Evolutionary conservation across 2,329 filamentous ascomycete species (phyloP), one percentile per base, ranked within the genome.

Genomic region (Endocalyx cinctus): DNA sequence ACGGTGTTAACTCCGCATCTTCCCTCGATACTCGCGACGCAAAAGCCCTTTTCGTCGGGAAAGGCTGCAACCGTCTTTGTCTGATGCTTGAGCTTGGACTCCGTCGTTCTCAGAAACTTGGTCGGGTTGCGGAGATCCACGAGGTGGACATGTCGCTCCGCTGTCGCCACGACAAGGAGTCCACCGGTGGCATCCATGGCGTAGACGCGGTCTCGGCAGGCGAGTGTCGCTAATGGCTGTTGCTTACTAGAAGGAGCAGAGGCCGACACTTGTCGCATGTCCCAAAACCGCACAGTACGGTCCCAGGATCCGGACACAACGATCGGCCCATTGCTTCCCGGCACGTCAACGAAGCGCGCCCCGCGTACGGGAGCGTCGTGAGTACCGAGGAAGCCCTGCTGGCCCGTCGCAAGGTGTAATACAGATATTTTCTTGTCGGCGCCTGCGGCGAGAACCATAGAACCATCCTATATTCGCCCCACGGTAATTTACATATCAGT

Each of bases 251-350:
- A n/a, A n/a, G n/a, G n/a, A n/a, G n/a, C n/a, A n/a, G n/a, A n/a
- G n/a, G n/a, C n/a, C n/a, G n/a, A n/a, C n/a, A n/a, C n/a, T n/a
- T 67, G 63, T 32, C 73, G 67, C 26, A 74, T 37, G 50, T 77
- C 73, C 72, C 72, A 77, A 56, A 70, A 72, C 48, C 69, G 70
- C 45, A 77, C 60, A 3, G 69, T 76, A 51, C 66, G 67, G 57
- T 77, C 73, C 72, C 72, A 77, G 4, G 71, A 75, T 10, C 55
- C 59, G 6, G 58, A 51, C 19, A 48, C 55, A 32, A 60, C 29
- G 30, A 60, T 39, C 25, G 47, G 46, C 6, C 37, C 38, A 26
- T 34, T 17, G 25, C 46, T 35, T 6, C 27, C 40, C 20, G 51
- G 48, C 27, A 52, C 26, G 12, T 55, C 42, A 34, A 59, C 47